A percentile compares a stretch with the other conserved stretches of the same genome.
These are phyloP conservation scores for Candida easanensis DNA, from an alignment of 805 yeast species.

Conservation along the genomic window DNA sequence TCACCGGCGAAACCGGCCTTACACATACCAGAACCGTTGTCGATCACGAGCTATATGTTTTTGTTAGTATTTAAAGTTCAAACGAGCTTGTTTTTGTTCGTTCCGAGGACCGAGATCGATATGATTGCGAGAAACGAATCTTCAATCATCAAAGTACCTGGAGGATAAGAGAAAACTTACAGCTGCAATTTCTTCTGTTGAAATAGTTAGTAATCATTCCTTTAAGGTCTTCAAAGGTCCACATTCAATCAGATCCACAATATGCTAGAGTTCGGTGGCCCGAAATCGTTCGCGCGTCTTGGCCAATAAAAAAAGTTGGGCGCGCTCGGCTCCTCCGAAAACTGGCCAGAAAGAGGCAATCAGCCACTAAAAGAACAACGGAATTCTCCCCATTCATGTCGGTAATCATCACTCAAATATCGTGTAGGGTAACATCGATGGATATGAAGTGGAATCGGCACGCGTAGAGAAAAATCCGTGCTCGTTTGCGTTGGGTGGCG, in stretches of 20 bases:
- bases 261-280: background rate
- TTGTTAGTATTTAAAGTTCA: slow-evolving; percentile 21
- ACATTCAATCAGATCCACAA: too few relatives aligned
- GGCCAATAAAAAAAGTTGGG: background rate
- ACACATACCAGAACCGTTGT: slow-evolving; percentile 99
- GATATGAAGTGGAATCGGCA: too few relatives aligned
- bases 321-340: slow-evolving; percentile 4
- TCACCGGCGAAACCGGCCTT: slow-evolving; percentile 99
- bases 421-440: too few relatives aligned
- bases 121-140: too few relatives aligned
- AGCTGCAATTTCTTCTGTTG: slow-evolving; percentile 18
- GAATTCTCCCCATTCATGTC: background rate
- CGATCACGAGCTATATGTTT: slow-evolving; percentile 63
- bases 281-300: background rate
- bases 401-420: background rate
- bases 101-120: too few relatives aligned
- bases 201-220: slow-evolving; percentile 12
- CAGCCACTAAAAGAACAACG: background rate
- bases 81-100: too few relatives aligned
- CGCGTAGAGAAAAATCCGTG: too few relatives aligned
- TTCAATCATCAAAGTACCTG: too few relatives aligned
- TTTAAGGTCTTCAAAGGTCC: background rate
- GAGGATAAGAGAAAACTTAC: slow-evolving; percentile 5
- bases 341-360: background rate
- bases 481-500: too few relatives aligned